Conservation (phyloP, 805 yeast species). For the Millerozyma acaciae region DNA sequence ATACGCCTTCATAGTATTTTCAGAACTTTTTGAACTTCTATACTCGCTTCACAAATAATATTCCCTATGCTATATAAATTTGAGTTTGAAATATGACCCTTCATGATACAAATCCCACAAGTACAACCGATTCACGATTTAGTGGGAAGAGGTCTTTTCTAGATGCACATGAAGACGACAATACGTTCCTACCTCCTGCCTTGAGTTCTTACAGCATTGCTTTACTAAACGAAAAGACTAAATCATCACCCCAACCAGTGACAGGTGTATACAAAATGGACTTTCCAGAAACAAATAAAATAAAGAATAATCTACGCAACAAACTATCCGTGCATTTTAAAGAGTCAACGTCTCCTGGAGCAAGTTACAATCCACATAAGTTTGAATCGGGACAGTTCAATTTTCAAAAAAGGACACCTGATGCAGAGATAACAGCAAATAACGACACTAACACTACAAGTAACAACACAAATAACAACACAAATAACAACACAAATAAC, state of each 20-base stretch:
- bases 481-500: constrained; percentile 2
- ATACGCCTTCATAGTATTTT: too few relatives aligned
- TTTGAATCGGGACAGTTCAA: background rate
- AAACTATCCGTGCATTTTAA: constrained; percentile 34
- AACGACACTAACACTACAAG: background rate
- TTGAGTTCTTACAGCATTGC: constrained; percentile 57
- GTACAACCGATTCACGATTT: constrained; percentile 2
- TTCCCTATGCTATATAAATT: constrained; percentile 1
- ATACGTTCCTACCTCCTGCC: constrained; percentile 55
- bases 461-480: constrained; percentile 6
- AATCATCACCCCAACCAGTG: constrained; percentile 10
- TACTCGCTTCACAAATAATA: background rate
- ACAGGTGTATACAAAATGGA: constrained; percentile 32
- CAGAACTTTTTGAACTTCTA: too few relatives aligned
- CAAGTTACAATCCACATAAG: constrained; percentile 1
- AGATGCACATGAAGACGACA: constrained; percentile 39
- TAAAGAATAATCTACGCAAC: constrained; percentile 17
- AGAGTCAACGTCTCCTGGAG: constrained; percentile 4
- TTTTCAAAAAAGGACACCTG: background rate
- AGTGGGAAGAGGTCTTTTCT: constrained; percentile 11
- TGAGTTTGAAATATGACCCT: constrained; percentile 12
- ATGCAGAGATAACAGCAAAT: background rate
- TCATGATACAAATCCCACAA: constrained; percentile 10
- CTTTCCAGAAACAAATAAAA: constrained; percentile 22
- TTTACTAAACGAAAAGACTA: constrained; percentile 36